Evolutionary conservation across 140 eudicot species (phyloP).

Genomic region (Cichorium intybus): DNA sequence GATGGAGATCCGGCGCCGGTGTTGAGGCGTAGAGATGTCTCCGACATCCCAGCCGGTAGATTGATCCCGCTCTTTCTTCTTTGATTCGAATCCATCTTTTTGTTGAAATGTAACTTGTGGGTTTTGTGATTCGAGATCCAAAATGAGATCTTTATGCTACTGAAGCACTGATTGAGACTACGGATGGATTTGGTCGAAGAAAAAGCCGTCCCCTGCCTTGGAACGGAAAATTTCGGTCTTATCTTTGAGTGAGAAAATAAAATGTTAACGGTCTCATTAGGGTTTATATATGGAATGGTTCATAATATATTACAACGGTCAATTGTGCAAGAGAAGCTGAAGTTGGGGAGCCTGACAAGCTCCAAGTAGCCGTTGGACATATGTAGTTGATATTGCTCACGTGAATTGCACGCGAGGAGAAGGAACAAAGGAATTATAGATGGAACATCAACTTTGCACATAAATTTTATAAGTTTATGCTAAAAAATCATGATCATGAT

Average conservation of each 20-base stretch:
- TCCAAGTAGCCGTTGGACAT: slow-evolving; percentile 28
- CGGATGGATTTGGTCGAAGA: slow-evolving; percentile 3
- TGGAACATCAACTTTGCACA: neutral
- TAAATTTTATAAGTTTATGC: neutral
- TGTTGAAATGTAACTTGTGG: neutral
- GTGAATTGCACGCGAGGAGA: slow-evolving; percentile 14
- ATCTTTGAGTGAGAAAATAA: neutral
- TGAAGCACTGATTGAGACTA: neutral
- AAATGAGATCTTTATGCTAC: slow-evolving; percentile 8
- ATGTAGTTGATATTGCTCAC: slow-evolving; percentile 9
- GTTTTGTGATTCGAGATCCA: neutral
- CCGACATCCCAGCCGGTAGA: slow-evolving; percentile 89
- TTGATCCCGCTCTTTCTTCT: slow-evolving; percentile 89
- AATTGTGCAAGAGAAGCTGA: slow-evolving; percentile 32
- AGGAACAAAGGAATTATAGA: neutral
- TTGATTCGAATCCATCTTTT: slow-evolving; percentile 60
- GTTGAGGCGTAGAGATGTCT: slow-evolving; percentile 72
- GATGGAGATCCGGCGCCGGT: slow-evolving; percentile 36
- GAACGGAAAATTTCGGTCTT: slow-evolving; percentile 16
- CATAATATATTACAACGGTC: slow-evolving; percentile 24
- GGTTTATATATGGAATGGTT: slow-evolving; percentile 21
- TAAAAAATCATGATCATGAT: neutral
- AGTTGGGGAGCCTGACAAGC: slow-evolving; percentile 7
- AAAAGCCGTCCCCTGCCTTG: slow-evolving; percentile 9
- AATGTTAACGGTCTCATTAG: slow-evolving; percentile 31